Percentiles rank a stretch among this genome's conserved stretches.
These are phyloP conservation scores for Cryptococcus neoformans DNA, from an alignment of 1,284 basidiomycete species.

Conservation along the genomic window DNA sequence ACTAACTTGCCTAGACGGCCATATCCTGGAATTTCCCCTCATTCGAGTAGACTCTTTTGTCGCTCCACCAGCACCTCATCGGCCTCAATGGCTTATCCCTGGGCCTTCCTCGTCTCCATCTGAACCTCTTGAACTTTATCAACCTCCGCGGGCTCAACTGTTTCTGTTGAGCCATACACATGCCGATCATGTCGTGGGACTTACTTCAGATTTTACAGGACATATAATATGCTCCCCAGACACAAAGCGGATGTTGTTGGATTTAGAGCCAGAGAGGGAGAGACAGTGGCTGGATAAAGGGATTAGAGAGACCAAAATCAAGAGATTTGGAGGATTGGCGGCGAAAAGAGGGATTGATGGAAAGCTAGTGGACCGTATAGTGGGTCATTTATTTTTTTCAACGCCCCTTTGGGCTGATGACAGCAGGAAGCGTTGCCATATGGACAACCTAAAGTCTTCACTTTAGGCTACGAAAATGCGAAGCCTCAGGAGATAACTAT, in stretches of 20 bases:
- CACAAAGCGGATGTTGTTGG: slow-evolving; percentile 75
- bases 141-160: slow-evolving; percentile 56
- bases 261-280: slow-evolving; percentile 67
- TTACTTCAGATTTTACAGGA: slow-evolving; percentile 34
- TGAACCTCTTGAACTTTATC: slow-evolving; percentile 27
- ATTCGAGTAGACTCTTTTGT: slow-evolving; percentile 79
- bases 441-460: slow-evolving; percentile 58
- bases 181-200: slow-evolving; percentile 61
- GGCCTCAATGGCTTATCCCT: slow-evolving; percentile 14
- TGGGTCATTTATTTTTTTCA: slow-evolving; percentile 8
- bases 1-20: slow-evolving; percentile 16
- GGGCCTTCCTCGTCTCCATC: background rate
- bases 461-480: slow-evolving; percentile 54
- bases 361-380: slow-evolving; percentile 30
- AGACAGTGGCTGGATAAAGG: slow-evolving; percentile 57
- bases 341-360: slow-evolving; percentile 49
- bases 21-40: slow-evolving; percentile 55
- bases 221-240: slow-evolving; percentile 71
- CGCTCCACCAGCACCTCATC: slow-evolving; percentile 16
- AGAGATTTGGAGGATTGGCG: slow-evolving; percentile 67
- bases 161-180: slow-evolving; percentile 80
- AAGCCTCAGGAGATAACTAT: slow-evolving; percentile 59
- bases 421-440: slow-evolving; percentile 31
- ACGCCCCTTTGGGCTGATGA: background rate
- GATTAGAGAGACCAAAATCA: slow-evolving; percentile 56